A percentile compares a stretch with the other conserved stretches of the same genome.
Evolutionary conservation across 176 grass and related monocot species (phyloP).

Genomic region (Paspalum notatum): DNA sequence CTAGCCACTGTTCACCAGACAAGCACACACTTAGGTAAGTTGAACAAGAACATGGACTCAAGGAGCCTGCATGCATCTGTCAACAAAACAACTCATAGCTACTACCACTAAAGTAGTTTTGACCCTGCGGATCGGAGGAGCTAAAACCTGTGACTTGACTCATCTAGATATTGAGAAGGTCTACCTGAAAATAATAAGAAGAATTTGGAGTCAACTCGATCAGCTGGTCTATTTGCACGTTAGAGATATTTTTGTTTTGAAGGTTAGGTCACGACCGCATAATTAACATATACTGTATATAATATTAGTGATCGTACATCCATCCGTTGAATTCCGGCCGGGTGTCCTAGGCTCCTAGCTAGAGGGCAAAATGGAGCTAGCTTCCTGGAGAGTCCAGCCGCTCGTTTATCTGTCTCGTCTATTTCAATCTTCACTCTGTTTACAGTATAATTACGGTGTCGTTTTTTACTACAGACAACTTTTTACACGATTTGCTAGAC

Average conservation of each 20-base stretch:
- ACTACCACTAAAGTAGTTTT: slow-evolving; percentile 14
- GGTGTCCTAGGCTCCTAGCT: neutral
- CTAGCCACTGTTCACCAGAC: neutral
- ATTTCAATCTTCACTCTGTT: too few species aligned
- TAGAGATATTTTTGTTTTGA: slow-evolving; percentile 46
- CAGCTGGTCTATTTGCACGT: slow-evolving; percentile 23
- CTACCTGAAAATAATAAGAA: slow-evolving; percentile 27
- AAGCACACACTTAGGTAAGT: neutral
- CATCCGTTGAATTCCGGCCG: neutral
- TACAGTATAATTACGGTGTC: too few species aligned
- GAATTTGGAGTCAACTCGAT: slow-evolving; percentile 24
- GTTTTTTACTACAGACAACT: too few species aligned
- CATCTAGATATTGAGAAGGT: slow-evolving; percentile 11
- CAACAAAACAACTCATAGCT: slow-evolving; percentile 48
- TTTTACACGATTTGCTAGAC: too few species aligned
- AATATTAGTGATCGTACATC: slow-evolving; percentile 7
- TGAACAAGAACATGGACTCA: neutral
- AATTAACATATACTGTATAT: slow-evolving; percentile 24
- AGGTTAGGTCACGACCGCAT: slow-evolving; percentile 35
- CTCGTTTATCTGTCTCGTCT: too few species aligned
- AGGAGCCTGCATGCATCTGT: neutral
- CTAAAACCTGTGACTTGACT: slow-evolving; percentile 27
- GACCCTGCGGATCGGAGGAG: neutral
- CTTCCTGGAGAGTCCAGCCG: too few species aligned
- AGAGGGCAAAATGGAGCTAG: neutral